Evolutionary conservation across 2,329 filamentous ascomycete genomes (phyloP), one percentile per base, ranked within the genome.

Genomic region (Trichophyton verrucosum): DNA sequence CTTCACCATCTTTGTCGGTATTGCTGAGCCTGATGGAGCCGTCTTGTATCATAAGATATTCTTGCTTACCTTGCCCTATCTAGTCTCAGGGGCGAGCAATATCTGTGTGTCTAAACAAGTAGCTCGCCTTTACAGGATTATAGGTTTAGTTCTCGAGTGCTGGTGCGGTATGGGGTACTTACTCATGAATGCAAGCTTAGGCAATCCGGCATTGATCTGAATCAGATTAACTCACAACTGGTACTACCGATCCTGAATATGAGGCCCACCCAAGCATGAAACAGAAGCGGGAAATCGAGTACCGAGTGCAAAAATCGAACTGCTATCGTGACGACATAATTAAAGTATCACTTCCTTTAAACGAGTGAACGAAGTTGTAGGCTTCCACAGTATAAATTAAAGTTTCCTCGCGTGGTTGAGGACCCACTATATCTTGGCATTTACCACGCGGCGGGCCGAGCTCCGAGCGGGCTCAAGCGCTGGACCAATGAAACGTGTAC

Each of bases 401-500:
- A 17, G 51, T 55, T 55, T 55, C 22, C 24, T 53, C 49, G 49
- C 51, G 51, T 55, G 51, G 51, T 13, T 33, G 27, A n/a, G 6
- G 24, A 22, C 13, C 51, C 30, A 36, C 15, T 36, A 11, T 8
- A 36, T n/a, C 51, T 55, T 55, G 51, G 51, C 51, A 36, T 55
- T 36, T 33, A 9, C 51, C 51, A 55, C 51, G 51, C 51, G 51
- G 51, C 51, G 51, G 51, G 51, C 51, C 51, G 51, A 55, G 27
- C 51, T 55, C 51, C 51, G 51, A 55, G 51, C 27, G 13, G 51
- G 27, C 27, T 55, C 30, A 17, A n/a, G 30, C 51, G 51, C 51
- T 55, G 13, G 51, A 33, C 27, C 51, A 55, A 55, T 55, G 13
- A 20, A 55, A 36, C n/a, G 17, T 30, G 1, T 51, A 22, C 51